Base-by-base conservation (phyloP, 306 rosid species). In the Bauhinia variegata region DNA sequence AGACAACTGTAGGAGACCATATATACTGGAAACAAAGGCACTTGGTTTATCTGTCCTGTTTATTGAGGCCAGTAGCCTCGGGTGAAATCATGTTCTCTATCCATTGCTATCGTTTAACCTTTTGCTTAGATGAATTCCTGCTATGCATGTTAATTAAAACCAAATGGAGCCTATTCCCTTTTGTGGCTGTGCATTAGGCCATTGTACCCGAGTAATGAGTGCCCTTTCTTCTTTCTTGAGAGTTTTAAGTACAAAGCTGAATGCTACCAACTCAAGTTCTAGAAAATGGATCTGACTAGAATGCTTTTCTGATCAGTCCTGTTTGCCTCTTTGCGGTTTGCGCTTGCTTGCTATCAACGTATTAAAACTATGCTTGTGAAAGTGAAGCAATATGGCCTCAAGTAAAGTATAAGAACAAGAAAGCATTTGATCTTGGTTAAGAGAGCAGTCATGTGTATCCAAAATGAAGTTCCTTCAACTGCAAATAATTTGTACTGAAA, bases 221-320 rank as follows among this genome's bases (percentile, higher is more conserved):
- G 19, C 14, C n/a, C 39, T 8, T 17, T 23, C 28, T 10, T 9
- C 14, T 30, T 36, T 36, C 78, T 92, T 62, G 83, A 75, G 65
- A 78, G 64, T 72, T 70, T 92, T 72, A 84, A 83, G 57, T 33
- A 77, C 36, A 88, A 78, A 79, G 89, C 89, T 43, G 89, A 79
- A 41, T 31, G 49, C 66, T 72, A 73, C 55, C 85, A 80, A 48
- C 78, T 11, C 13, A 59, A 75, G 78, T 88, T 87, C 72, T 71
- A 70, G 47, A 23, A n/a, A n/a, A 23, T 23, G 28, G 28, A 23
- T 23, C 2, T 23, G 28, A 23, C 2, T 23, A 23, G 28, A n/a
- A n/a, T n/a, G n/a, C n/a, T n/a, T n/a, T n/a, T n/a, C n/a, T n/a
- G n/a, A n/a, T n/a, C n/a, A n/a, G n/a, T 60, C 18, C 17, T 18